phyloP scores from a whole-genome alignment of 768 basidiomycete species.

The Mycena epipterygia region DNA sequence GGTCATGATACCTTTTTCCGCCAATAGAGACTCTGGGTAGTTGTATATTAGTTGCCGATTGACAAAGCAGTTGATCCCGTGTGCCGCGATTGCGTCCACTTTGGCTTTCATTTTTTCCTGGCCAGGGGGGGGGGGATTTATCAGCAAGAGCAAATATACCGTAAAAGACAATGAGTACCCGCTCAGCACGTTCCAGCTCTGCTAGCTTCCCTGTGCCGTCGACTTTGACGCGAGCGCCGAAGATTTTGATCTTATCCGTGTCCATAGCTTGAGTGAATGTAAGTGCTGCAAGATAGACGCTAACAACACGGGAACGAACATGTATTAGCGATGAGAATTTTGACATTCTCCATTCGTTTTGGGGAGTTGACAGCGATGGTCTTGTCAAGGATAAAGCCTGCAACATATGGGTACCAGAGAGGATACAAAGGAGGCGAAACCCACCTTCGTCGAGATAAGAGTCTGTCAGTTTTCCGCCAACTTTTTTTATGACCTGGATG shows the following conservation, averaged over 20 bases:
- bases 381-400: slow-evolving; percentile 98
- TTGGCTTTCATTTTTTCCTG: slow-evolving; percentile 99
- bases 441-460: slow-evolving; percentile 97
- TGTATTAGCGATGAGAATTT: slow-evolving; percentile 98
- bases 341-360: slow-evolving; percentile 94
- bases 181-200: slow-evolving; percentile 96
- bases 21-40: slow-evolving; percentile 96
- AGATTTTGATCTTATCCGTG: slow-evolving; percentile 99
- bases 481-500: slow-evolving; percentile 99
- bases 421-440: slow-evolving; percentile 20
- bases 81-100: slow-evolving; percentile 92
- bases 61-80: slow-evolving; percentile 97
- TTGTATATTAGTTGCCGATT: slow-evolving; percentile 99
- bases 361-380: slow-evolving; percentile 94
- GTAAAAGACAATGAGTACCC: slow-evolving; percentile 59
- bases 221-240: slow-evolving; percentile 96
- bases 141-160: background rate
- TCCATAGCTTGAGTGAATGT: slow-evolving; percentile 86
- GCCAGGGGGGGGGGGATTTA: background rate
- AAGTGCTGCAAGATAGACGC: background rate
- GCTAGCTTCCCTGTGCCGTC: slow-evolving; percentile 97
- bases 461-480: slow-evolving; percentile 98
- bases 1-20: slow-evolving; percentile 94
- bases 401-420: background rate
- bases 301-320: slow-evolving; percentile 66